Base-by-base conservation (phyloP, 2,329 filamentous ascomycete genomes). In the Epichloe amarillans region DNA sequence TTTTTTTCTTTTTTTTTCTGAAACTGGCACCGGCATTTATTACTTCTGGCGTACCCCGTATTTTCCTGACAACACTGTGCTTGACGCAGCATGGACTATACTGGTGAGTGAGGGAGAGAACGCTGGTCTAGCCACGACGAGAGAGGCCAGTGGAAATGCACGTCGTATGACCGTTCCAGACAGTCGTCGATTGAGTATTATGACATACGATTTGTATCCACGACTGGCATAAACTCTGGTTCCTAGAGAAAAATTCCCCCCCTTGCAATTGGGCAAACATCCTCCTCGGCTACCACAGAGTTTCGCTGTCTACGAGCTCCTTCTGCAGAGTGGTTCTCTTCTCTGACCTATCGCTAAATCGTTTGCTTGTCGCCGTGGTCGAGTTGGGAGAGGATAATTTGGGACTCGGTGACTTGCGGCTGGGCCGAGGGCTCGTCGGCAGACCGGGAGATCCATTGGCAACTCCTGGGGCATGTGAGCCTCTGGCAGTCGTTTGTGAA, bases 361-460 rank as follows among this genome's bases (percentile, higher is more conserved):
- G 54, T 41, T 47, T 50, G 15, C 42, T 47, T 12, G 44, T 51
- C 21, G 51, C 38, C 3, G 44, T 21, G 19, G 53, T 55, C 8
- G 52, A 56, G 33, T 36, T 54, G 6, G 56, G 52, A n/a, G 55
- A 54, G 10, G 55, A 38, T 23, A 52, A 42, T 26, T 51, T 53
- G 15, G 60, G 58, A 36, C 56, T 60, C 23, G 53, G 41, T 2
- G 55, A 53, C 39, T 59, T 61, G 17, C 53, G 47, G 5, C 39
- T 43, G 2, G 62, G 61, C 39, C 57, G 60, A 0, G 64, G 64
- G 26, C 55, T 59, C 5, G 61, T 45, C 4, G 64, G 64, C 4
- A 66, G 54, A 2, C 64, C 64, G 14, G 61, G 53, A 0, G 61
- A 65, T 6, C 59, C 61, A 19, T 55, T 54, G 1, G 57, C 57